Percentiles rank a stretch among this genome's conserved stretches.
Evolutionary conservation across 257 asterid genomes (phyloP).

Genomic region (Scutellaria baicalensis): DNA sequence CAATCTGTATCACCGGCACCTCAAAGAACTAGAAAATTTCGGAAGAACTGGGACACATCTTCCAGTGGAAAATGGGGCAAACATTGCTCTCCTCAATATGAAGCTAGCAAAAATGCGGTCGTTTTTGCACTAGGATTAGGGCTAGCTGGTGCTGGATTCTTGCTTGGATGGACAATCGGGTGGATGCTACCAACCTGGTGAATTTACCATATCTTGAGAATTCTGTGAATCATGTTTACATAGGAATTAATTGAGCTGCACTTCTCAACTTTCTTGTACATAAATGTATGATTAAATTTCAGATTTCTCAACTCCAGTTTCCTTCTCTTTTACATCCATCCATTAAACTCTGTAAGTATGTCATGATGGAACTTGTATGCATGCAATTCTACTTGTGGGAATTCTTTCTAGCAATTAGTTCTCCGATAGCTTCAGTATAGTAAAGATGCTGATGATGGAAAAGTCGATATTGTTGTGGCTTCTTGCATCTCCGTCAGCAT

Average conservation of each 20-base stretch:
- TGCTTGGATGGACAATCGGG: constrained; percentile 77
- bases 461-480: constrained; percentile 59
- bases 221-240: constrained; percentile 17
- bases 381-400: not conserved
- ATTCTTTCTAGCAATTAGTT: not conserved
- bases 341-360: constrained; percentile 8
- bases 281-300: not conserved
- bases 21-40: constrained; percentile 24
- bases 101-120: constrained; percentile 38
- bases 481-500: constrained; percentile 65
- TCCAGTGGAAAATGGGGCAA: constrained; percentile 26
- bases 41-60: constrained; percentile 27
- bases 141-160: constrained; percentile 77
- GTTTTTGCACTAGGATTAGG: constrained; percentile 74
- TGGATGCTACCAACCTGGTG: constrained; percentile 63
- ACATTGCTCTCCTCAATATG: constrained; percentile 13
- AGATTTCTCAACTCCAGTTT: not conserved
- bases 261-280: constrained; percentile 13
- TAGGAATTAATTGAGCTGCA: constrained; percentile 8
- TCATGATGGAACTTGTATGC: not conserved
- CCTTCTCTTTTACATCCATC: not conserved
- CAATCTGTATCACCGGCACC: constrained; percentile 45
- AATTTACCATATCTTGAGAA: constrained; percentile 20
- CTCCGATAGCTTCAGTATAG: not conserved
- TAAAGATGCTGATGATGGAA: constrained; percentile 52